A percentile compares a stretch with the other conserved stretches of the same genome.
These are phyloP conservation scores for Trichoderma harzianum DNA, from an alignment of 2,329 filamentous ascomycete genomes.

Conservation along the genomic window DNA sequence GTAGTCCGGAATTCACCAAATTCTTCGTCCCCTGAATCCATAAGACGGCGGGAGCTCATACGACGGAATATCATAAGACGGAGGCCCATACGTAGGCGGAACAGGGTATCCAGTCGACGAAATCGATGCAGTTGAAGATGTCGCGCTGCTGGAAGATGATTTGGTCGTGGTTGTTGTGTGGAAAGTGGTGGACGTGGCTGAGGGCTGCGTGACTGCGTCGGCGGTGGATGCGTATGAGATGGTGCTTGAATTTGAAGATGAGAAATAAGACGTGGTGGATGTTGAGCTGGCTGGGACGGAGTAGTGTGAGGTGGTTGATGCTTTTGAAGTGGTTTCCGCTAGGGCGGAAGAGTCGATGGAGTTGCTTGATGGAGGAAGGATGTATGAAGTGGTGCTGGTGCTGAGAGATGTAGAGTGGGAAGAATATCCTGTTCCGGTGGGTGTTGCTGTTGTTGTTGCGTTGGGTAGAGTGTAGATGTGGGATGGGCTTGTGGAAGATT, in stretches of 20 bases:
- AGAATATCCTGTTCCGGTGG: neutral
- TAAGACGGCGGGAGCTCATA: slow-evolving; percentile 21
- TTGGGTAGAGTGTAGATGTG: neutral
- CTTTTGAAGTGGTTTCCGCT: neutral
- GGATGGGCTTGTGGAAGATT: neutral
- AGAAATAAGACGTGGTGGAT: neutral
- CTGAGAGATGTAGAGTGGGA: neutral
- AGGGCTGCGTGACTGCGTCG: slow-evolving; percentile 15
- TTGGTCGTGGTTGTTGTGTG: slow-evolving; percentile 21
- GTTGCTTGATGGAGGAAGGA: neutral
- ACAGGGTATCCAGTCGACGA: neutral
- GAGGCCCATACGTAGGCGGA: slow-evolving; percentile 22
- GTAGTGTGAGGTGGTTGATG: neutral
- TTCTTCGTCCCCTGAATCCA: slow-evolving; percentile 22
- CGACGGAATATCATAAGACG: slow-evolving; percentile 26
- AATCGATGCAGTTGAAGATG: neutral
- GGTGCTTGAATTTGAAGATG: neutral
- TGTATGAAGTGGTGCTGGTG: neutral
- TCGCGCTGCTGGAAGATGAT: neutral
- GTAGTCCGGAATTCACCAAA: neutral
- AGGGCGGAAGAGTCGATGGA: neutral
- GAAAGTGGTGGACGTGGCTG: slow-evolving; percentile 23
- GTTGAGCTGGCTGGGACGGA: neutral
- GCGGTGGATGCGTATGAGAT: slow-evolving; percentile 19
- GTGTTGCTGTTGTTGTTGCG: neutral